A percentile compares a stretch with the other conserved stretches of the same genome.
These are phyloP conservation scores for Colletotrichum agaves DNA, from an alignment of 2,329 filamentous ascomycete species.

Conservation along the genomic window DNA sequence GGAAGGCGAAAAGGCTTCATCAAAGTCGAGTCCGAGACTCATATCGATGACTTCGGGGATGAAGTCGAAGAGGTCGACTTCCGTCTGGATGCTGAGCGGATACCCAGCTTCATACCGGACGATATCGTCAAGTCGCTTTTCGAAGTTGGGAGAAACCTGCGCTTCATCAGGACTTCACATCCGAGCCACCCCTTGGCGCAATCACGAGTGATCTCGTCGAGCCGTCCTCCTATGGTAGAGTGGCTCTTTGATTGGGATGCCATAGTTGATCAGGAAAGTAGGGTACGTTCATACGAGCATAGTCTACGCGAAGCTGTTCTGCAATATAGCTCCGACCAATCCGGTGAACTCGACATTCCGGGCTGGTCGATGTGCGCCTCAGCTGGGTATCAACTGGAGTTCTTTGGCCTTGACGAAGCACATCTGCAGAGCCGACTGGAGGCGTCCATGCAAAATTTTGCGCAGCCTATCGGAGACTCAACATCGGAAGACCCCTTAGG, in stretches of 20 bases:
- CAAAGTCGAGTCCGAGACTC: conserved; percentile 64
- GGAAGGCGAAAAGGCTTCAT: conserved; percentile 68
- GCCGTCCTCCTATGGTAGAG: conserved; percentile 66
- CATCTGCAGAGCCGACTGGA: conserved; percentile 60
- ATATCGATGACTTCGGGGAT: conserved; percentile 68
- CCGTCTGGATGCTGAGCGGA: conserved; percentile 69
- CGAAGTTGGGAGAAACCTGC: conserved; percentile 80
- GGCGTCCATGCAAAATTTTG: conserved; percentile 60
- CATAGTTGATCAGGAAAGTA: conserved; percentile 71
- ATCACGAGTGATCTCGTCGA: conserved; percentile 56
- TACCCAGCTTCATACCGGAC: conserved; percentile 77
- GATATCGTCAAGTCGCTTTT: conserved; percentile 80
- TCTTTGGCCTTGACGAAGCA: conserved; percentile 60
- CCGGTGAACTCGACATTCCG: background rate
- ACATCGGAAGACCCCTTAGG: conserved; percentile 39
- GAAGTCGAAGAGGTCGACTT: conserved; percentile 69
- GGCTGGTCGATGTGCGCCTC: background rate
- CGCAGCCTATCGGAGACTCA: conserved; percentile 47
- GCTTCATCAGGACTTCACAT: conserved; percentile 77
- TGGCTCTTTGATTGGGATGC: conserved; percentile 81
- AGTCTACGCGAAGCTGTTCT: conserved; percentile 50
- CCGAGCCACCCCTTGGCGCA: conserved; percentile 75
- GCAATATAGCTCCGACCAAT: conserved; percentile 15
- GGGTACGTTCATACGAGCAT: conserved; percentile 64
- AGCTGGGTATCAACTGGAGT: conserved; percentile 47